phyloP scores from a whole-genome alignment of 2,329 filamentous ascomycete species.

The Beauveria sp. region DNA sequence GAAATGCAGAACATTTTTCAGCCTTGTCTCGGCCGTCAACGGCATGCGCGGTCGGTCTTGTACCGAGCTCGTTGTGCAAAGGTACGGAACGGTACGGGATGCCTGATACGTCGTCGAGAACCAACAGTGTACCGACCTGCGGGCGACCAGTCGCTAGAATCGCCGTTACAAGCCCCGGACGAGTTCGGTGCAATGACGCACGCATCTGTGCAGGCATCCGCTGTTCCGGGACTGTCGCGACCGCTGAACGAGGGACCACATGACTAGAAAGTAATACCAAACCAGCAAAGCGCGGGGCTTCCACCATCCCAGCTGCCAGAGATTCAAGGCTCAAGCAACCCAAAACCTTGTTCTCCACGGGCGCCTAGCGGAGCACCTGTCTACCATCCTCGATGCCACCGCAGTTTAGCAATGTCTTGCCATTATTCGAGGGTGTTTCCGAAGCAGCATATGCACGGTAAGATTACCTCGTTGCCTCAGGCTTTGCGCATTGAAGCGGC shows the following conservation, averaged over 20 bases:
- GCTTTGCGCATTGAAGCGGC: not conserved
- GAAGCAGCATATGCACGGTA: no score
- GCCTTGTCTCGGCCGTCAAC: not conserved
- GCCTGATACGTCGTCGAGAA: not conserved
- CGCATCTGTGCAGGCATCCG: not conserved
- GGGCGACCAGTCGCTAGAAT: not conserved
- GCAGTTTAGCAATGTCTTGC: not conserved
- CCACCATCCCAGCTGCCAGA: not conserved
- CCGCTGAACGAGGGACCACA: not conserved
- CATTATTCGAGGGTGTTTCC: not conserved
- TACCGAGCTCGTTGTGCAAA: not conserved
- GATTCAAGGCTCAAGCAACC: not conserved
- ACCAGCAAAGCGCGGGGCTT: not conserved
- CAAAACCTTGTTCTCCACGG: slow-evolving; percentile 6
- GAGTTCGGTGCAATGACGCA: not conserved
- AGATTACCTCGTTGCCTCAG: not conserved
- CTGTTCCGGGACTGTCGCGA: not conserved
- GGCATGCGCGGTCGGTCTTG: not conserved
- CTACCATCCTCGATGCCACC: not conserved
- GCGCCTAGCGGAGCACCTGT: not conserved
- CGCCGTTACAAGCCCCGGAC: not conserved
- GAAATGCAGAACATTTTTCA: not conserved
- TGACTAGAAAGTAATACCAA: not conserved
- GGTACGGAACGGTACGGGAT: no score
- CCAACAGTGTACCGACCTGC: not conserved